Evolutionary conservation across 108 stramenopile species (phyloP).

Genomic region (Aurantiochytrium sp.): DNA sequence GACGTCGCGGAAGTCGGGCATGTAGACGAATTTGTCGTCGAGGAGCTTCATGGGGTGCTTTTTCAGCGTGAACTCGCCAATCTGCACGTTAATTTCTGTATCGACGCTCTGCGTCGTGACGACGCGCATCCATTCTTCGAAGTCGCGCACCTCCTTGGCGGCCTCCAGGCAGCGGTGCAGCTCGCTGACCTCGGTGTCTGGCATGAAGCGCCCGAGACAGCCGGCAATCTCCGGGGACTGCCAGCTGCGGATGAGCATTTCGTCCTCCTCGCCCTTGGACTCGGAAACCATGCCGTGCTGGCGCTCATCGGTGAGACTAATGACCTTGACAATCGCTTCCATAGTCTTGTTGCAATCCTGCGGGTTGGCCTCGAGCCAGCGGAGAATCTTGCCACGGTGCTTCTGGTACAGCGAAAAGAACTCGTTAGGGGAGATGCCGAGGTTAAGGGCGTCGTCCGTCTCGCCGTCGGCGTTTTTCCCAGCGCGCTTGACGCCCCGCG

Average conservation of each 20-base stretch:
- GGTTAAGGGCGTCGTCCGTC: not conserved
- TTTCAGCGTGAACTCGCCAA: conserved; percentile 94
- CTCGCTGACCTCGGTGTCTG: conserved; percentile 88
- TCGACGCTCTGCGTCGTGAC: conserved; percentile 93
- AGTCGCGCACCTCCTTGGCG: conserved; percentile 71
- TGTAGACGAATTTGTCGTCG: conserved; percentile 76
- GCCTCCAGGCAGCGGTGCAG: conserved; percentile 79
- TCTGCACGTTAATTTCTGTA: conserved; percentile 89
- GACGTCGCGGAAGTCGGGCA: conserved; percentile 80
- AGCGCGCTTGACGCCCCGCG: conserved; percentile 35
- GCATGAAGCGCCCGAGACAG: conserved; percentile 90
- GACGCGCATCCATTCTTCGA: conserved; percentile 92
- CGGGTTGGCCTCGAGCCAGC: conserved; percentile 79
- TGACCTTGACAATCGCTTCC: conserved; percentile 88
- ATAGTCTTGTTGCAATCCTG: conserved; percentile 79
- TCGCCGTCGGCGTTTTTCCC: not conserved
- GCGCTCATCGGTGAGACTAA: conserved; percentile 83
- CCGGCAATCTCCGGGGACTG: conserved; percentile 82
- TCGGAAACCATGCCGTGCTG: conserved; percentile 57
- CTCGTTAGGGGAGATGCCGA: conserved; percentile 80
- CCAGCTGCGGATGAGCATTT: conserved; percentile 66
- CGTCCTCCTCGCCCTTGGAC: conserved; percentile 51
- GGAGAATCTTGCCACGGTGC: conserved; percentile 81
- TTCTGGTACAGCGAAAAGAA: conserved; percentile 85
- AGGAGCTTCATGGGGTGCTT: conserved; percentile 94